These are phyloP conservation scores for Entomortierella beljakovae DNA, from an alignment of 192 early-diverging fungal genomes.

Conservation along the genomic window DNA sequence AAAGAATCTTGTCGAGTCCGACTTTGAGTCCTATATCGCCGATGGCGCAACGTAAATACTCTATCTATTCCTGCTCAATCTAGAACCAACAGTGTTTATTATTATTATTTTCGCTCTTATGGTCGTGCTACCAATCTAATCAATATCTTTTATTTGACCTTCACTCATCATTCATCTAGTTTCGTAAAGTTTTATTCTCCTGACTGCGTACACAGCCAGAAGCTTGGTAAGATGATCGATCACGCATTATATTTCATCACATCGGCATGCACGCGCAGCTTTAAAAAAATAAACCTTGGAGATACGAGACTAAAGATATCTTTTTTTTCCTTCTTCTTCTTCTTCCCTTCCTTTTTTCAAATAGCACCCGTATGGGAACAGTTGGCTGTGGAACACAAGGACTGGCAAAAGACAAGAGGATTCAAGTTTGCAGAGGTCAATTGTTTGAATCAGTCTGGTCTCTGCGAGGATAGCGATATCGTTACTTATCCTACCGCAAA, in stretches of 20 bases:
- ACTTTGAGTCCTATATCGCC: slow-evolving; percentile 30
- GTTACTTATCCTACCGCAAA: slow-evolving; percentile 38
- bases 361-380: slow-evolving; percentile 62
- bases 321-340: background rate
- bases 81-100: background rate
- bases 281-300: too few species aligned
- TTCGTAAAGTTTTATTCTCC: slow-evolving; percentile 93
- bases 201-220: slow-evolving; percentile 88
- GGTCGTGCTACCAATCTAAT: too few species aligned
- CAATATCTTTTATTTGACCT: too few species aligned
- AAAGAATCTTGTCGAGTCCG: slow-evolving; percentile 3
- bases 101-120: too few species aligned
- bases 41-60: slow-evolving; percentile 41
- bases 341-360: background rate
- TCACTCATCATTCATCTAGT: too few species aligned
- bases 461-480: slow-evolving; percentile 45
- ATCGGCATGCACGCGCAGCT: too few species aligned
- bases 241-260: too few species aligned
- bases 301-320: too few species aligned
- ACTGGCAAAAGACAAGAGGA: slow-evolving; percentile 49
- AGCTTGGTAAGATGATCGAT: slow-evolving; percentile 61
- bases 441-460: slow-evolving; percentile 58
- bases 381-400: slow-evolving; percentile 57
- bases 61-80: background rate
- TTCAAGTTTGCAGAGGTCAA: slow-evolving; percentile 78